Evolutionary conservation across 176 grass and related monocot genomes (phyloP), one percentile per base, ranked within the genome.

Genomic region (Aegilops sharonensis): DNA sequence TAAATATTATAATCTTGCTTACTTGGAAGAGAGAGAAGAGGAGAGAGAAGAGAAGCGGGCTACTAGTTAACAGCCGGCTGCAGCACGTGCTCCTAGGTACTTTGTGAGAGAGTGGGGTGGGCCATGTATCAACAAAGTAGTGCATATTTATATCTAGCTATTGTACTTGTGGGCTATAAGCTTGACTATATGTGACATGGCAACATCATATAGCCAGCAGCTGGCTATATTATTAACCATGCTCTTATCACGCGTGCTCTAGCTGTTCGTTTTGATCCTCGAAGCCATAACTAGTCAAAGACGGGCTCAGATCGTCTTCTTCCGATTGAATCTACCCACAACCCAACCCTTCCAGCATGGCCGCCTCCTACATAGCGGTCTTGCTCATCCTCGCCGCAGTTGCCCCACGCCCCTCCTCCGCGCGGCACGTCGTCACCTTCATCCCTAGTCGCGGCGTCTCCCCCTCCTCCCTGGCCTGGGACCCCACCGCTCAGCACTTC

Each of bases 401-500:
- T 35, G 31, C 62, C 73, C 67, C 83, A 23, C 7, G 18, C 12
- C 66, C 78, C 81, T 78, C 73, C 73, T 62, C 72, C 64, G 89
- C 82, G n/a, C 71, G 87, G 69, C 97, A 92, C 85, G 77, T 88
- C 79, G 66, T 96, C 65, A 88, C 85, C 77, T 86, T 94, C 79
- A 5, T 77, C 42, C 78, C 84, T 3, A 24, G 37, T 68, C 60
- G 82, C 61, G 37, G 77, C 56, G 86, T 89, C 68, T 30, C 11
- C 34, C 92, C 87, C 5, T 17, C 70, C 6, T 79, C 84, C 47
- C 92, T 98, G 36, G 97, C 92, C 50, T 98, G 97, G 94, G 97
- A 98, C 75, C 87, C 88, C 50, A 88, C 92, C 66, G 84, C 88
- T 5, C 84, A 92, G 79, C 92, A 98, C 89, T 94, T 94, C 80